Conservation (phyloP, 495 filamentous ascomycete species). For the Talaromyces thailandensis region DNA sequence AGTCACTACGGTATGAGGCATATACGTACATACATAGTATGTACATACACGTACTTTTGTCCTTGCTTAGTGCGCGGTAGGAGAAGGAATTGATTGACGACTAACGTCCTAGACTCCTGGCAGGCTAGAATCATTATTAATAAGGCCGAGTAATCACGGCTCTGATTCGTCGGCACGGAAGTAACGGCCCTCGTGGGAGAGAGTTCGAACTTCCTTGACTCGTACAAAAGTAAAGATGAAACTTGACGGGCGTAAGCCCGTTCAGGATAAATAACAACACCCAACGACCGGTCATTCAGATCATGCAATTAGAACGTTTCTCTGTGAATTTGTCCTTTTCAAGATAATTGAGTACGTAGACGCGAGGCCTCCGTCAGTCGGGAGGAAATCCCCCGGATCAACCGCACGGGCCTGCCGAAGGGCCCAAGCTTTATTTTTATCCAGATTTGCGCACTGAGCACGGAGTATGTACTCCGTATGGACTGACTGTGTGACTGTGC, state of each 20-base stretch:
- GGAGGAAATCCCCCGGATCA: background rate
- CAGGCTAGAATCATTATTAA: background rate
- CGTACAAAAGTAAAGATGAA: background rate
- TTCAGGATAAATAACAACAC: background rate
- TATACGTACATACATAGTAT: background rate
- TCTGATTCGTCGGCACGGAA: background rate
- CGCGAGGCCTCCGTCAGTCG: background rate
- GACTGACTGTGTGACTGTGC: background rate
- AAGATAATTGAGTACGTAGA: background rate
- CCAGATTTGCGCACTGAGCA: background rate
- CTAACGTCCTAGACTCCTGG: too few relatives aligned
- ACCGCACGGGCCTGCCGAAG: background rate
- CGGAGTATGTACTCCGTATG: background rate
- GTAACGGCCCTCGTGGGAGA: background rate
- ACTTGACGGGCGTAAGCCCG: background rate
- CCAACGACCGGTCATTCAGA: background rate
- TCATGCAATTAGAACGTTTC: background rate
- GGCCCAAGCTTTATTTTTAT: background rate
- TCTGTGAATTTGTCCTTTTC: too few relatives aligned
- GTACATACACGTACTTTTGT: background rate
- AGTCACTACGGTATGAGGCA: background rate
- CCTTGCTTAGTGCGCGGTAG: background rate
- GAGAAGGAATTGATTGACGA: background rate
- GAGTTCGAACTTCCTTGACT: background rate
- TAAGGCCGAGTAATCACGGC: background rate